Evolutionary conservation across 352 stramenopile genomes (phyloP).

Genomic region (Pythium volutum): DNA sequence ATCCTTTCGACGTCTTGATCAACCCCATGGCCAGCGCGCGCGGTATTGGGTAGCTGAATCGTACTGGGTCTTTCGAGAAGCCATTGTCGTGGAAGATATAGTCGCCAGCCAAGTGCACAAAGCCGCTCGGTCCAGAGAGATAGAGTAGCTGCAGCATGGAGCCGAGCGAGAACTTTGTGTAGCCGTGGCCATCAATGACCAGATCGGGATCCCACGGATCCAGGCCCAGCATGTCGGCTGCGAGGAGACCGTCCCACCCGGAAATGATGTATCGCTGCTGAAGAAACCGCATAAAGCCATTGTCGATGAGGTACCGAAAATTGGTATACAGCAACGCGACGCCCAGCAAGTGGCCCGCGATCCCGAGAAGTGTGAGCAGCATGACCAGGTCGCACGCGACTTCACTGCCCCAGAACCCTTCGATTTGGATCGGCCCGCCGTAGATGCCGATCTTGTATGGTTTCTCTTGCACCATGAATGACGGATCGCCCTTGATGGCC

Average conservation of each 20-base stretch:
- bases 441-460: slow-evolving; percentile 28
- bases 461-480: slow-evolving; percentile 48
- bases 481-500: slow-evolving; percentile 29
- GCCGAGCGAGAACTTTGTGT: slow-evolving; percentile 39
- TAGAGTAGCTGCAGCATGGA: slow-evolving; percentile 48
- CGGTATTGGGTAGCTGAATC: slow-evolving; percentile 34
- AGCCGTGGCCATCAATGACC: slow-evolving; percentile 19
- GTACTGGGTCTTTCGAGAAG: slow-evolving; percentile 30
- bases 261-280: slow-evolving; percentile 49
- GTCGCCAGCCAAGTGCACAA: slow-evolving; percentile 42
- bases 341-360: slow-evolving; percentile 26
- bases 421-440: slow-evolving; percentile 33
- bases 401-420: slow-evolving; percentile 48
- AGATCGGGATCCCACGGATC: slow-evolving; percentile 31
- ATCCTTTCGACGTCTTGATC: slow-evolving; percentile 4
- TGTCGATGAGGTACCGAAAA: slow-evolving; percentile 39
- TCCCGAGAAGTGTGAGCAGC: slow-evolving; percentile 32
- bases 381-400: slow-evolving; percentile 50
- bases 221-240: slow-evolving; percentile 41
- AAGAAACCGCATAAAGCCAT: slow-evolving; percentile 41
- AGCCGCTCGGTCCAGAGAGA: slow-evolving; percentile 42
- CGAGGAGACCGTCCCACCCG: slow-evolving; percentile 43
- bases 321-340: slow-evolving; percentile 30
- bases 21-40: slow-evolving; percentile 39
- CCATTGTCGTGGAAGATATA: slow-evolving; percentile 48